A percentile compares a stretch with the other conserved stretches of the same genome.
phyloP scores from a whole-genome alignment of 768 basidiomycete genomes.

The Leccinum variicolor region DNA sequence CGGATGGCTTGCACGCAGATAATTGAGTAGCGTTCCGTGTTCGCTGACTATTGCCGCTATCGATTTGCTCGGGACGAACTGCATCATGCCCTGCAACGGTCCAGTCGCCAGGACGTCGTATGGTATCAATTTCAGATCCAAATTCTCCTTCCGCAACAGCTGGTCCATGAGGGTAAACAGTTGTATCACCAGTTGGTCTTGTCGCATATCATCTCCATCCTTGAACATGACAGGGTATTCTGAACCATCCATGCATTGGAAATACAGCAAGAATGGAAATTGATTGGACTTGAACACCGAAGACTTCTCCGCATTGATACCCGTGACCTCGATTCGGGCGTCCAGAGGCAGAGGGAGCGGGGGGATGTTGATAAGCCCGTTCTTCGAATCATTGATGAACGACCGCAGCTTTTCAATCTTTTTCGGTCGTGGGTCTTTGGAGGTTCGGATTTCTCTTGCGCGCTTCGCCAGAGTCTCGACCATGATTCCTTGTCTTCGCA shows the following conservation, averaged over 20 bases:
- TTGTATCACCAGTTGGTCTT: constrained; percentile 97
- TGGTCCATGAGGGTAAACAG: constrained; percentile 99
- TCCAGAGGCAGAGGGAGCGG: constrained; percentile 89
- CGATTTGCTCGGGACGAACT: constrained; percentile 95
- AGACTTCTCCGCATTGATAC: constrained; percentile 88
- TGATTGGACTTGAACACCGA: constrained; percentile 98
- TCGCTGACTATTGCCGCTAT: constrained; percentile 94
- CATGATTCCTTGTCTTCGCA: constrained; percentile 88
- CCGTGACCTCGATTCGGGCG: constrained; percentile 78
- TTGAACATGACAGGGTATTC: constrained; percentile 98
- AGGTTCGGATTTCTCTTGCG: constrained; percentile 82
- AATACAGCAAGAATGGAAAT: constrained; percentile 86
- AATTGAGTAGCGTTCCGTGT: constrained; percentile 83
- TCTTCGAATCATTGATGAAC: constrained; percentile 80
- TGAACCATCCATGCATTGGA: constrained; percentile 78
- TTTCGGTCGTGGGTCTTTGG: constrained; percentile 92
- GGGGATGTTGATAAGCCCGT: constrained; percentile 73
- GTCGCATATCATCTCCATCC: constrained; percentile 97
- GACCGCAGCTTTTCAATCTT: constrained; percentile 96
- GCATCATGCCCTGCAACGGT: constrained; percentile 89
- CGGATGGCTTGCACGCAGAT: constrained; percentile 79
- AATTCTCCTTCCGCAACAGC: constrained; percentile 87
- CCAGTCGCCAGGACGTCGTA: constrained; percentile 95
- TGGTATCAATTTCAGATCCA: constrained; percentile 88
- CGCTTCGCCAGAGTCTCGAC: constrained; percentile 82